Conservation (phyloP, 2,329 filamentous ascomycete genomes). For the Aciculosporium take region DNA sequence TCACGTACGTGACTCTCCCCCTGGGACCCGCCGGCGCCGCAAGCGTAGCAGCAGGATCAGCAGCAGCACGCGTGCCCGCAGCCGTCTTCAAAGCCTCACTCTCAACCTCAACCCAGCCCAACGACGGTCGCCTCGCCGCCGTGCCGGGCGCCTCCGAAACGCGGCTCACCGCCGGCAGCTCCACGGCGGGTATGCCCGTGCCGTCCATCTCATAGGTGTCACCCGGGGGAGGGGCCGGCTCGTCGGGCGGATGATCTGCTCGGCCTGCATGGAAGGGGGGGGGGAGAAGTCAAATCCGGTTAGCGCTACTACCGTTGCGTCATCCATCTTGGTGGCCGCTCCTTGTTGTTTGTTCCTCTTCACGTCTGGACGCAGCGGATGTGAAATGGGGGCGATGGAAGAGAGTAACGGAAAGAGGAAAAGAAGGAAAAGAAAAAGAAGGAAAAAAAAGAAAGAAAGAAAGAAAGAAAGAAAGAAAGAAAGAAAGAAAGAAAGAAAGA, state of each 20-base stretch:
- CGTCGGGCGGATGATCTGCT: slow-evolving; percentile 17
- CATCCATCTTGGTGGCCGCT: too few relatives aligned
- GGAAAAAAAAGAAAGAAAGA: too few relatives aligned
- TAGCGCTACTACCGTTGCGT: too few relatives aligned
- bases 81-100: not conserved
- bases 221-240: slow-evolving; percentile 14
- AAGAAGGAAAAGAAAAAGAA: too few relatives aligned
- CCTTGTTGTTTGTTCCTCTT: too few relatives aligned
- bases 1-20: slow-evolving; percentile 19
- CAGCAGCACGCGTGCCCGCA: slow-evolving; percentile 6
- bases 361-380: too few relatives aligned
- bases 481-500: not conserved
- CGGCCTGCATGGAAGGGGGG: too few relatives aligned
- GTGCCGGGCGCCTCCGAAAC: slow-evolving; percentile 3
- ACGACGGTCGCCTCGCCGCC: too few relatives aligned
- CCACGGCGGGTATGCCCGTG: slow-evolving; percentile 16
- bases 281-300: too few relatives aligned
- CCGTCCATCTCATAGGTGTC: slow-evolving; percentile 26
- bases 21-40: slow-evolving; percentile 17
- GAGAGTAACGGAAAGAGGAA: too few relatives aligned
- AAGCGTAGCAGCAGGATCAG: slow-evolving; percentile 22
- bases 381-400: too few relatives aligned
- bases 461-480: not conserved
- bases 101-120: not conserved
- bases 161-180: slow-evolving; percentile 19